Base-by-base conservation (phyloP, 257 asterid genomes). In the Solanum pimpinellifolium region DNA sequence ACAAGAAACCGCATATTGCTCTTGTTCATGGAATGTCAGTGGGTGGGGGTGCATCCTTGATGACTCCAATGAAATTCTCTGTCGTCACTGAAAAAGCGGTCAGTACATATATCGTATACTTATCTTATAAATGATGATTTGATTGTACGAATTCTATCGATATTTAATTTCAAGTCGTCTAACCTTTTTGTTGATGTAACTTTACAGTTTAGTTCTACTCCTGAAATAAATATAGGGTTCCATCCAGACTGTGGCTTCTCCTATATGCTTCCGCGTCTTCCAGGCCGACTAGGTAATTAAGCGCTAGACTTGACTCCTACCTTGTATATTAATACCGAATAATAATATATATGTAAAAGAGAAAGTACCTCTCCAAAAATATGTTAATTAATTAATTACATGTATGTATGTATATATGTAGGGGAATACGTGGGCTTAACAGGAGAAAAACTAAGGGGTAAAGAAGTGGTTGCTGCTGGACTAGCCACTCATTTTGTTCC, bases 221-320 rank as follows among this genome's bases (percentile, higher is more conserved):
- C 98, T n/a, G 99, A 96, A 92, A 97, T 97, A 60, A 91, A 98
- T 89, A 90, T 96, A 82, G 98, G 98, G 73, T 94, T 94, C 86
- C 99, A 96, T 49, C 93, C 98, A 25, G 98, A 96, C 90, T 96
- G 99, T 89, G 90, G 98, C 88, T 95, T 96, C 88, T 96, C 99
- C 1, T 96, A 94, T 90, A 91, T 93, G 6, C 95, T 90, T 59
- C 92, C 98, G 6, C 97, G 87, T 84, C 95, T 96, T 82, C 95
- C 95, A 15, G 98, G 97, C 90, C 90, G 91, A 89, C 92, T 96
- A 15, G 99, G 99, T 95, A 33, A 33, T 33, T 33, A 88, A 89
- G 60, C 23, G 1, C 23, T 49, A 15, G 66, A 20, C 66, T 20
- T 56, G 25, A 56, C 66, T 56, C 65, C 11, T 56, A 56, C 65